Percentiles rank a stretch among this genome's conserved stretches.
Evolutionary conservation across 176 grass and related monocot species (phyloP).

Genomic region (Oryza glumipatula): DNA sequence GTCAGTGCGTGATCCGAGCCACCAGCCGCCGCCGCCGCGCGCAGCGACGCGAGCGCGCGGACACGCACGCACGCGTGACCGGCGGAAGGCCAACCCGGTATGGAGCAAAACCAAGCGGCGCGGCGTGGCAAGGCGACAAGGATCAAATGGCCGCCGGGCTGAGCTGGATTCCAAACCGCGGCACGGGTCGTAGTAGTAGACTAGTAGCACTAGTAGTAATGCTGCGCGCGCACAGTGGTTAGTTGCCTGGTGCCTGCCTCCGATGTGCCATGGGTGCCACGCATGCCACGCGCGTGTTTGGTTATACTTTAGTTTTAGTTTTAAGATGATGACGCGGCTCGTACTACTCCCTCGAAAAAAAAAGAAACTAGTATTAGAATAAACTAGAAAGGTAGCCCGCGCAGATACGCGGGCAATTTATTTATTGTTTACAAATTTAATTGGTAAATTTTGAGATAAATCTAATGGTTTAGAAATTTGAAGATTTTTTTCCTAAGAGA

Average conservation of each 20-base stretch:
- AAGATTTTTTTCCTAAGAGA: too few relatives aligned
- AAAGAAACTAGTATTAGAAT: too few relatives aligned
- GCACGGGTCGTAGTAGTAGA: neutral
- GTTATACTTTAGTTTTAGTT: neutral
- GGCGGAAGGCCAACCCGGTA: neutral
- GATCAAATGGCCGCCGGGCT: neutral
- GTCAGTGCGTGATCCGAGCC: neutral
- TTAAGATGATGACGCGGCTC: neutral
- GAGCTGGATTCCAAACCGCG: neutral
- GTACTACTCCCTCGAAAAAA: too few relatives aligned
- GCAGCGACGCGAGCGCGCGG: too few relatives aligned
- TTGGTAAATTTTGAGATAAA: too few relatives aligned
- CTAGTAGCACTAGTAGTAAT: too few relatives aligned
- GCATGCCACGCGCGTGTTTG: neutral
- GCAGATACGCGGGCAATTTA: too few relatives aligned
- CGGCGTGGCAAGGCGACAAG: neutral
- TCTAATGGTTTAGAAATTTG: too few relatives aligned
- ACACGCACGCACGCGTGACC: too few relatives aligned
- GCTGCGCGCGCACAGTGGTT: too few relatives aligned
- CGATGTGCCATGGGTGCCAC: neutral
- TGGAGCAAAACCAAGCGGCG: neutral
- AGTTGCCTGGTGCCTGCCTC: neutral
- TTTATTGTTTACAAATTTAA: too few relatives aligned
- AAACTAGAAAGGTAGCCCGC: too few relatives aligned
- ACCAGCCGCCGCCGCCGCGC: neutral